These are phyloP conservation scores for Aspergillus hiratsukae DNA, from an alignment of 2,329 filamentous ascomycete species.

Conservation along the genomic window DNA sequence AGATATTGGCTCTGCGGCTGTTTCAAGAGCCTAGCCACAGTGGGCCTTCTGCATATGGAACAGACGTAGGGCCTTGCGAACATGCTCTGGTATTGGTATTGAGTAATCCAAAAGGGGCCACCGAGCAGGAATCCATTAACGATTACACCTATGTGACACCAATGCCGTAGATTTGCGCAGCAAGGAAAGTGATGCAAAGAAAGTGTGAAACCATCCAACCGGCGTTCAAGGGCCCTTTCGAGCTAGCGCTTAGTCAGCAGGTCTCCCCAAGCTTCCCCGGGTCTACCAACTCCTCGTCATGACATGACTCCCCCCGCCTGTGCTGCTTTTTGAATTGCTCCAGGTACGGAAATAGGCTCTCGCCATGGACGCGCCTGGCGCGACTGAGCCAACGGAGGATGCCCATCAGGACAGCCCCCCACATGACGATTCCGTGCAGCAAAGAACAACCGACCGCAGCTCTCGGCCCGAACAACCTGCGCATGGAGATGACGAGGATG, in stretches of 20 bases:
- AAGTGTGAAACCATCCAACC: background rate
- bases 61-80: slow-evolving; percentile 29
- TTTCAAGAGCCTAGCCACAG: slow-evolving; percentile 18
- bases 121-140: background rate
- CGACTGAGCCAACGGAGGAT: slow-evolving; percentile 23
- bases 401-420: slow-evolving; percentile 16
- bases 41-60: slow-evolving; percentile 28
- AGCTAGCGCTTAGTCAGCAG: background rate
- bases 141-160: background rate
- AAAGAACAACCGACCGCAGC: slow-evolving; percentile 9
- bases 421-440: slow-evolving; percentile 14
- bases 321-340: slow-evolving; percentile 12
- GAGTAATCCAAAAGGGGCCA: background rate
- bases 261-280: slow-evolving; percentile 10
- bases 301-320: slow-evolving; percentile 8
- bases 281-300: slow-evolving; percentile 9
- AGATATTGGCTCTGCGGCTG: slow-evolving; percentile 32
- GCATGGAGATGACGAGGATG: slow-evolving; percentile 11
- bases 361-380: slow-evolving; percentile 38
- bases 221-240: background rate
- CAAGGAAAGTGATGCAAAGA: background rate
- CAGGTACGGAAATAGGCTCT: slow-evolving; percentile 24
- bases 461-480: slow-evolving; percentile 4
- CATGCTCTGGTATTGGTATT: slow-evolving; percentile 19
- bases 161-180: background rate